Conservation (phyloP, 805 yeast species). For the Isabelozyma pseudorhagii region DNA sequence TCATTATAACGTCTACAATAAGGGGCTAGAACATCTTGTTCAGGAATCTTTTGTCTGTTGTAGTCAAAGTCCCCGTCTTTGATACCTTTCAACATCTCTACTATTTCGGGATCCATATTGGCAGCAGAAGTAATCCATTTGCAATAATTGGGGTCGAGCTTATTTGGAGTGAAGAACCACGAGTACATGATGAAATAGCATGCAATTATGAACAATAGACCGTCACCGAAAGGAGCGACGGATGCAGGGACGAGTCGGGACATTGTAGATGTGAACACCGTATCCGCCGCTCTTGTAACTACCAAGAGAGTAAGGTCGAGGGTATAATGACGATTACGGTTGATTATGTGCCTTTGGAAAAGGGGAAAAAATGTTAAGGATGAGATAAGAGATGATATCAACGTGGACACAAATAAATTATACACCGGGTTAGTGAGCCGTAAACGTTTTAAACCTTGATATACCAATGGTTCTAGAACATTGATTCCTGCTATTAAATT, state of each 20-base stretch:
- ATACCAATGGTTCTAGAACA: constrained; percentile 23
- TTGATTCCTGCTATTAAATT: constrained; percentile 29
- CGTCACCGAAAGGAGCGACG: constrained; percentile 20
- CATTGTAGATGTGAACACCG: constrained; percentile 20
- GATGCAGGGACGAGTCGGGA: constrained; percentile 4
- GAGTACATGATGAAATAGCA: constrained; percentile 32
- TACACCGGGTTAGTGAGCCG: constrained; percentile 1
- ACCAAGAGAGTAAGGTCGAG: constrained; percentile 35
- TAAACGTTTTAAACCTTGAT: constrained; percentile 3
- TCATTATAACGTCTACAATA: constrained; percentile 31
- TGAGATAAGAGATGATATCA: constrained; percentile 24
- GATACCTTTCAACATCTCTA: constrained; percentile 27
- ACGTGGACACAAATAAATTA: constrained; percentile 11
- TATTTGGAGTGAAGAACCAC: constrained; percentile 38
- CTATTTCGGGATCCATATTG: constrained; percentile 40
- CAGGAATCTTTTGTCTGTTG: constrained; percentile 11
- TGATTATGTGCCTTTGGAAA: constrained; percentile 29
- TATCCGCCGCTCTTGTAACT: constrained; percentile 34
- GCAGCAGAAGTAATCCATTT: constrained; percentile 51
- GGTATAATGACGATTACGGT: constrained; percentile 27
- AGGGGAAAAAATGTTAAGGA: constrained; percentile 25
- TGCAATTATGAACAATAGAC: constrained; percentile 23
- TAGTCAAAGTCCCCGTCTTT: constrained; percentile 22
- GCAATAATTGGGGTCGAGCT: constrained; percentile 41
- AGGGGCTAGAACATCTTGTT: constrained; percentile 23